Base-by-base conservation (phyloP, 2,329 filamentous ascomycete genomes). In the Thyridium curvatum region DNA sequence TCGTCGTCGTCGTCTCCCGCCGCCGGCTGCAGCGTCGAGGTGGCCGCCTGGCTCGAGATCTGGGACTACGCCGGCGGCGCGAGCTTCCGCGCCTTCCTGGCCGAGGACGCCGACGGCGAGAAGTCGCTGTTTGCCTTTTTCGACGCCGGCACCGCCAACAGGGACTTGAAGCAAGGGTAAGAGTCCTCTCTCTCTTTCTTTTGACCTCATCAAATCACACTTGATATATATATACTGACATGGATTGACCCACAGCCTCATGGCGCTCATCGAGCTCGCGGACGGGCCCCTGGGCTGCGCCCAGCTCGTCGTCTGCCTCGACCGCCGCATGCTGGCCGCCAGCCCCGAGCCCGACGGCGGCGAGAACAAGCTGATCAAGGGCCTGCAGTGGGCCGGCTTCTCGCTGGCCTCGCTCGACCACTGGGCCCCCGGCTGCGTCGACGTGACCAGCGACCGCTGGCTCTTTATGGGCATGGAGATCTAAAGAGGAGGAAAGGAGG, bases 351-450 rank as follows among this genome's bases (percentile, higher is more conserved):
- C 77, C 30, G 63, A 72, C 18, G 66, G 74, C 42, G 79, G 86
- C 45, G 69, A 76, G 41, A 77, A 82, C 50, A 71, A 80, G 42
- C 69, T 91, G 50, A 79, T 84, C 54, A 87, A 84, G 60, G 90
- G 88, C 53, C 75, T 96, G 37, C 86, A 89, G 59, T 96, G 90
- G 90, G 90, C 94, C 47, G 90, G 90, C 40, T 95, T 95, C 56
- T 85, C 86, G 56, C 74, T 91, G 49, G 81, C 79, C 36, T 91
- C 86, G 17, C 71, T 96, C 32, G 82, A 89, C 50, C 75, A 79
- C 50, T 95, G 88, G 83, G 74, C 77, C 13, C 66, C 71, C 34
- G 69, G 71, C 30, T 38, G 47, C 31, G 34, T 41, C 15, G 77
- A 85, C 46, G 73, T 82, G 38, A 79, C 84, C 37, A 94, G 88